phyloP scores from a whole-genome alignment of 208 protist species.

The Phytomonas francai region DNA sequence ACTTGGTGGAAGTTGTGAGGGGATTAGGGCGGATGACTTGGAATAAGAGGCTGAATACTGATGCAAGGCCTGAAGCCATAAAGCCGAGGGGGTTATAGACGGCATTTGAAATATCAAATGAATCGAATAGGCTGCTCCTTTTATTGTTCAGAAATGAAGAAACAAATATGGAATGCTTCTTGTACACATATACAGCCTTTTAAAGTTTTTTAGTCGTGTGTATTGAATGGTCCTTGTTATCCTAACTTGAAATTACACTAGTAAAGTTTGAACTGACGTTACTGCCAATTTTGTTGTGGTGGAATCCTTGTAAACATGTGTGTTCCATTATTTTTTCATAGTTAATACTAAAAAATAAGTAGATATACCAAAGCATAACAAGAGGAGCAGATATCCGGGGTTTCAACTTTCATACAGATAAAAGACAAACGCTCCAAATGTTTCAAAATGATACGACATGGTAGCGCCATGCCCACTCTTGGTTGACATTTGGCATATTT shows the following conservation, averaged over 20 bases:
- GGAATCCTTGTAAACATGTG: neutral
- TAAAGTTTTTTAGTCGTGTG: neutral
- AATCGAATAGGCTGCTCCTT: conserved; percentile 4
- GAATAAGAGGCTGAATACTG: conserved; percentile 9
- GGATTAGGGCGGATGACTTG: neutral
- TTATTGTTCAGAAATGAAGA: neutral
- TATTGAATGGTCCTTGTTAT: neutral
- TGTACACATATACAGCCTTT: neutral
- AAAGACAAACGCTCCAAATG: neutral
- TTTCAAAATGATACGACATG: neutral
- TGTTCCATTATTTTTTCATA: neutral
- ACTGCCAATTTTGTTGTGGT: neutral
- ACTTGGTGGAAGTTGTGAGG: neutral
- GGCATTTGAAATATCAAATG: neutral
- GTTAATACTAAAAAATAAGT: neutral
- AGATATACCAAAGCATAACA: neutral
- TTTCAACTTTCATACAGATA: neutral
- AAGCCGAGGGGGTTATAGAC: conserved; percentile 10
- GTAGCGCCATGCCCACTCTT: neutral
- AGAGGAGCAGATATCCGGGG: neutral
- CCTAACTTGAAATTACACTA: neutral
- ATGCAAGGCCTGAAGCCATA: conserved; percentile 26
- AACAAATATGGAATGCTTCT: neutral
- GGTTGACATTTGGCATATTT: neutral
- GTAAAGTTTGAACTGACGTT: neutral